Base-by-base conservation (phyloP, 2,329 filamentous ascomycete genomes). In the Coccinonectria pachysandricola region DNA sequence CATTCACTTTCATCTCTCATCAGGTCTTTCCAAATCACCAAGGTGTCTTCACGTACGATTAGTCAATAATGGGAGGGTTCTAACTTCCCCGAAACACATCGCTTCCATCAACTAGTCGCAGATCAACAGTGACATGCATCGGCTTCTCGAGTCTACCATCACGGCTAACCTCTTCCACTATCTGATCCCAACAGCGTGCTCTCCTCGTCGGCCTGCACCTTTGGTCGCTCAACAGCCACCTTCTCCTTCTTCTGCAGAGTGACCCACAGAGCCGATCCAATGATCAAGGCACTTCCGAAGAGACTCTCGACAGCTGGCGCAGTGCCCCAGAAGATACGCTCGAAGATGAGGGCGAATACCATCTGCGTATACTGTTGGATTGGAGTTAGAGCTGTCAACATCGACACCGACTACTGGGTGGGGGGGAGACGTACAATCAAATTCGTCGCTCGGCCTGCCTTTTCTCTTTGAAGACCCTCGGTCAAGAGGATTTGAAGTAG, bases 401-500 rank as follows among this genome's bases (percentile, higher is more conserved):
- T 38, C 31, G 56, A 52, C 0, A 41, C 42, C 16, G 53, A 55
- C 40, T 58, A n/a, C n/a, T 1, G 6, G 21, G 5, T 6, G 0
- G 0, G 0, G 4, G n/a, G 44, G 31, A 37, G 37, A 37, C 42
- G n/a, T 35, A 51, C 48, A 1, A 52, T 52, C 0, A 52, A 43
- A 21, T 52, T 52, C 0, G 49, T 52, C 7, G 49, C 49, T 17
- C 49, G 31, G 1, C 49, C 49, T 4, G 48, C 49, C 27, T 79
- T 81, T 35, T 83, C 78, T 37, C 81, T 71, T 28, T 80, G 59
- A 17, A 91, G 51, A 0, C 80, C 82, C 7, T 76, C 75, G 0
- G 83, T 85, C 1, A 88, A 57, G 6, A 87, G 62, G 28, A 83
- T 80, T 60, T 88, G 83, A 56, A 86, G 71, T n/a, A 80, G 45